These are phyloP conservation scores for Martensiomyces pterosporus DNA, from an alignment of 192 early-diverging fungal species.

Conservation along the genomic window DNA sequence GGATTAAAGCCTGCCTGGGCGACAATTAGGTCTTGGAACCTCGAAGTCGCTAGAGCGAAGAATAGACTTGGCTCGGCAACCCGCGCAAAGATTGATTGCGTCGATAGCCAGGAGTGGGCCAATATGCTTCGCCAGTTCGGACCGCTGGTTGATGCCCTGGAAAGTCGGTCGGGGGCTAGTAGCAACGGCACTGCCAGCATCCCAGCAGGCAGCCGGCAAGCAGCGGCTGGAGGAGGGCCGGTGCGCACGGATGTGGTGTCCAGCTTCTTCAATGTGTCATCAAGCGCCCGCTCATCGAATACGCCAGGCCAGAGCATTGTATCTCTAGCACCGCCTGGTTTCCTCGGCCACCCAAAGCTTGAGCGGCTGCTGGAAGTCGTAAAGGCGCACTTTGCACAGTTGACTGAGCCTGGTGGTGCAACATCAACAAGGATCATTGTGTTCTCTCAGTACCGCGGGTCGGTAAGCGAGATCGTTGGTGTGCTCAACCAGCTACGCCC, in stretches of 20 bases:
- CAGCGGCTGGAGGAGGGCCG: no score
- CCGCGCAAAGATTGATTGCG: conserved; percentile 43
- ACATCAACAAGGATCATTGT: conserved; percentile 68
- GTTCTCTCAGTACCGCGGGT: conserved; percentile 79
- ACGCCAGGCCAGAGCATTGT: conserved; percentile 3
- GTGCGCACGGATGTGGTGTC: conserved; percentile 40
- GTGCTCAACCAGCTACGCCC: conserved; percentile 63
- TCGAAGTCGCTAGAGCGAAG: conserved; percentile 28
- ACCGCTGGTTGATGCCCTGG: conserved; percentile 22
- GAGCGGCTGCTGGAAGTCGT: conserved; percentile 61
- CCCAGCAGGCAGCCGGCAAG: not conserved
- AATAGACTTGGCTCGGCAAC: conserved; percentile 22
- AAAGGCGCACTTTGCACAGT: conserved; percentile 61
- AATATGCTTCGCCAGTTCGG: conserved; percentile 23
- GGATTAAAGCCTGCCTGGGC: conserved; percentile 43
- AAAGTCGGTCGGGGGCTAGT: conserved; percentile 2
- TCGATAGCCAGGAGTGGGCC: conserved; percentile 42
- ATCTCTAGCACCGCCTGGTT: conserved; percentile 20
- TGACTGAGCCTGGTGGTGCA: conserved; percentile 10
- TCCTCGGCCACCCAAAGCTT: conserved; percentile 79
- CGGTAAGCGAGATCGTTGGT: conserved; percentile 78
- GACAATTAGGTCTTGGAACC: conserved; percentile 28
- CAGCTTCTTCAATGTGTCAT: conserved; percentile 36
- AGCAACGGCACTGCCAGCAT: not conserved
- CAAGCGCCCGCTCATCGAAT: no score